Percentiles rank a stretch among this genome's conserved stretches.
These are phyloP conservation scores for grape (Vitis vinifera) DNA, from an alignment of 164 flowering plant genomes.

Conservation along the genomic window DNA sequence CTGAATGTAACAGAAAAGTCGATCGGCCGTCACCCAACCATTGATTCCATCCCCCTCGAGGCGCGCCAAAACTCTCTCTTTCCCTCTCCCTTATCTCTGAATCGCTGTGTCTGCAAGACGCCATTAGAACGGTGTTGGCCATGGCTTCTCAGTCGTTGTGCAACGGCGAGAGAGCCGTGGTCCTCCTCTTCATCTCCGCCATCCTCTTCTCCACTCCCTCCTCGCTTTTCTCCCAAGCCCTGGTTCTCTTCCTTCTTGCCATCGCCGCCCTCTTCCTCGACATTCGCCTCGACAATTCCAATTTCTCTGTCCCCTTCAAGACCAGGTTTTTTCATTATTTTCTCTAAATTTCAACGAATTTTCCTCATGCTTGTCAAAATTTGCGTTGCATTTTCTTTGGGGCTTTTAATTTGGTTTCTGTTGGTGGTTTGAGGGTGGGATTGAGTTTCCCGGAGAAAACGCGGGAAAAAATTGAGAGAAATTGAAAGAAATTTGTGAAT, in stretches of 20 bases:
- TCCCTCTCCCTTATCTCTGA: neutral
- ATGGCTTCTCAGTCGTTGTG: conserved; percentile 24
- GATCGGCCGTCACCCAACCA: too few relatives aligned
- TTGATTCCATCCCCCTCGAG: too few relatives aligned
- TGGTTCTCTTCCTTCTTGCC: conserved; percentile 54
- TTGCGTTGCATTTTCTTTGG: neutral
- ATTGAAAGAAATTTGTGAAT: too few relatives aligned
- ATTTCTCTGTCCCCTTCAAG: conserved; percentile 30
- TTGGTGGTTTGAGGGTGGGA: too few relatives aligned
- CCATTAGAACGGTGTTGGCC: neutral
- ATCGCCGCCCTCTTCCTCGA: conserved; percentile 58
- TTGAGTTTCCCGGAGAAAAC: too few relatives aligned
- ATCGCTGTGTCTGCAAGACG: neutral
- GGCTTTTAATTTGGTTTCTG: too few relatives aligned
- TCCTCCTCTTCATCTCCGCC: conserved; percentile 44
- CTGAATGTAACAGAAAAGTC: too few relatives aligned
- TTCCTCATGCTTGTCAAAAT: neutral
- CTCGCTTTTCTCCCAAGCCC: conserved; percentile 46
- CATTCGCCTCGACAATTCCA: conserved; percentile 45
- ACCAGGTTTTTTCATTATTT: conserved; percentile 43
- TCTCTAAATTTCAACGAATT: neutral
- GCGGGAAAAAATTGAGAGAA: too few relatives aligned
- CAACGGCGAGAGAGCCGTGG: conserved; percentile 84
- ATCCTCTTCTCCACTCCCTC: conserved; percentile 47
- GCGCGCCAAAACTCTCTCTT: neutral